phyloP scores from a whole-genome alignment of 1,284 basidiomycete genomes.

The Ceratobasidium theobromae region DNA sequence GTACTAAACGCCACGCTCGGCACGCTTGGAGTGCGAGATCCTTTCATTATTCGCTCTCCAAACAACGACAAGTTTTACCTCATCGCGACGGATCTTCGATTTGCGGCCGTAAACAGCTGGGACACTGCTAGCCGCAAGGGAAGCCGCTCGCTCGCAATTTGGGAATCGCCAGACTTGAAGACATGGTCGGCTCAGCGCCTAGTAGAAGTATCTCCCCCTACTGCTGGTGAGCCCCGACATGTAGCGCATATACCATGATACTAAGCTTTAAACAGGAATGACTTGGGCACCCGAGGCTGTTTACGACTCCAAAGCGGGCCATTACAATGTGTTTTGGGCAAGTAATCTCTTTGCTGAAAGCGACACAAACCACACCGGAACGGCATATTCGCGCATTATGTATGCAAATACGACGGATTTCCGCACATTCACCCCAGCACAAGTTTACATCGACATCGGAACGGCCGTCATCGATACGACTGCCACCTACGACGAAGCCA shows the following conservation, averaged over 20 bases:
- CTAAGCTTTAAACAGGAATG: neutral
- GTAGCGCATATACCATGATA: neutral
- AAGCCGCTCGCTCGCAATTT: constrained; percentile 26
- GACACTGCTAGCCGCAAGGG: constrained; percentile 14
- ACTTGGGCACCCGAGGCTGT: constrained; percentile 24
- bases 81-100: constrained; percentile 23
- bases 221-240: neutral
- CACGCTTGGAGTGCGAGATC: constrained; percentile 17
- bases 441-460: constrained; percentile 27
- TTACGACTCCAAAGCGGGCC: constrained; percentile 3
- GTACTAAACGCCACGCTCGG: constrained; percentile 17
- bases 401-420: constrained; percentile 25
- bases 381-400: constrained; percentile 24
- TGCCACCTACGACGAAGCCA: constrained; percentile 9
- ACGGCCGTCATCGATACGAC: constrained; percentile 12
- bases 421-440: constrained; percentile 13
- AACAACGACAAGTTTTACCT: constrained; percentile 23
- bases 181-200: constrained; percentile 14
- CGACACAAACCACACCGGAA: constrained; percentile 23
- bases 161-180: constrained; percentile 26
- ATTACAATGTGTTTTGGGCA: constrained; percentile 26
- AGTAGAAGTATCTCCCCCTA: constrained; percentile 20
- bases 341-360: constrained; percentile 17
- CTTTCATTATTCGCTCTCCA: constrained; percentile 23
- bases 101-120: constrained; percentile 21